Evolutionary conservation across 2,329 filamentous ascomycete genomes (phyloP), one percentile per base, ranked within the genome.

Genomic region (Didymella segeticola): DNA sequence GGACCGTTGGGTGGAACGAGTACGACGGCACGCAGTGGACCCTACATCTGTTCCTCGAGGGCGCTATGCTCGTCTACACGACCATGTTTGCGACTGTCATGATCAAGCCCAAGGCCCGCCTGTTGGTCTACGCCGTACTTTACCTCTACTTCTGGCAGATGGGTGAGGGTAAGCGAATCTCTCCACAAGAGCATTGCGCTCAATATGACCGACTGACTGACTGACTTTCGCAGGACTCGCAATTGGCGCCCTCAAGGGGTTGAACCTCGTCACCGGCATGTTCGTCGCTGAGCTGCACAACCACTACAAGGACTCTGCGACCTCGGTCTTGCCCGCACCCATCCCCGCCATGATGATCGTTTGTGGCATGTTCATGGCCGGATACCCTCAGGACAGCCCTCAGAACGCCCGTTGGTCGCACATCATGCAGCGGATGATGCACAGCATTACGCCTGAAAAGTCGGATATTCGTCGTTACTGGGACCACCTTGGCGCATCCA

Each of bases 181-280:
- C n/a, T 29, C 4, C 9, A 25, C 20, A 1, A 0, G 11, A 25
- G 5, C 4, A n/a, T n/a, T n/a, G n/a, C n/a, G n/a, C n/a, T n/a
- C n/a, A n/a, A n/a, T n/a, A n/a, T n/a, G n/a, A n/a, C n/a, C n/a
- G n/a, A n/a, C n/a, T n/a, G n/a, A n/a, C n/a, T n/a, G 23, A 50
- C 67, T 73, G 58, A 72, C 60, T 26, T 17, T 4, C 19, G 17
- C 47, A 72, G 70, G 66, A n/a, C 63, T 72, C 17, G 64, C 70
- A 20, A 57, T 69, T 37, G 68, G 68, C 38, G 69, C 71, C 5
- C 60, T 74, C 31, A 74, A 74, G 49, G 71, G 82, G 42, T 81
- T 83, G 72, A 85, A 85, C 68, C 83, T 86, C 66, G 83, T 86
- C 70, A 82, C 82, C 53, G 86, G 86, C 56, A 84, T 84, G 63